Evolutionary conservation across 768 basidiomycete species (phyloP), one percentile per base, ranked within the genome.

Genomic region (Mycena metata): DNA sequence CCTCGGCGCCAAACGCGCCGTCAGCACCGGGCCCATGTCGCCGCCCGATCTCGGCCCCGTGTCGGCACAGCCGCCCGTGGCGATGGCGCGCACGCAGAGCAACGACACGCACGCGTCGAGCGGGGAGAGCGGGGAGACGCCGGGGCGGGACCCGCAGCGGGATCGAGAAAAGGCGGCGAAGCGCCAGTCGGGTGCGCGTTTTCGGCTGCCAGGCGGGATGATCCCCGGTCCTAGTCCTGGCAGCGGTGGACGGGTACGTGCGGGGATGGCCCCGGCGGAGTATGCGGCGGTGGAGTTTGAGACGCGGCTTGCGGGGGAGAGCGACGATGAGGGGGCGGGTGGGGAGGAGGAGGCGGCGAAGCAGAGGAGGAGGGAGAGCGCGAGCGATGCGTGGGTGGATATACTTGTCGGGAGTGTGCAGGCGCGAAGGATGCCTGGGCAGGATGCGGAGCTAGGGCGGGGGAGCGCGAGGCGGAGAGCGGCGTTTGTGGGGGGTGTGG

Each of bases 341-440:
- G 78, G 81, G 52, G 85, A 65, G 4, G 78, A 83, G 49, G 85
- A 84, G 69, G 69, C 77, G 50, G 81, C 80, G 69, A 82, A 81
- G 81, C 86, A 79, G 82, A 83, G 74, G 77, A 84, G 84, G 55
- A 78, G 85, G 42, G 83, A 84, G 80, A 79, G 81, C 74, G 79
- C 79, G 71, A 90, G 92, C 57, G 94, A 95, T 74, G 92, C 93
- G 5, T 95, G 94, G 93, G 93, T 95, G 46, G 94, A 95, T 78
- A 95, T 95, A 46, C 79, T 95, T 12, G 93, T 95, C 2, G 89
- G 88, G 49, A 86, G 76, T 16, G 24, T 77, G 52, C 86, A 86
- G 70, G 77, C 72, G 41, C 79, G 89, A 46, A 78, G 89, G 46
- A 77, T 90, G 75, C 84, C 76, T 1, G 85, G 83, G 9, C 90